Base-by-base conservation (phyloP, 2,329 filamentous ascomycete genomes). In the Epichloe hybrida region DNA sequence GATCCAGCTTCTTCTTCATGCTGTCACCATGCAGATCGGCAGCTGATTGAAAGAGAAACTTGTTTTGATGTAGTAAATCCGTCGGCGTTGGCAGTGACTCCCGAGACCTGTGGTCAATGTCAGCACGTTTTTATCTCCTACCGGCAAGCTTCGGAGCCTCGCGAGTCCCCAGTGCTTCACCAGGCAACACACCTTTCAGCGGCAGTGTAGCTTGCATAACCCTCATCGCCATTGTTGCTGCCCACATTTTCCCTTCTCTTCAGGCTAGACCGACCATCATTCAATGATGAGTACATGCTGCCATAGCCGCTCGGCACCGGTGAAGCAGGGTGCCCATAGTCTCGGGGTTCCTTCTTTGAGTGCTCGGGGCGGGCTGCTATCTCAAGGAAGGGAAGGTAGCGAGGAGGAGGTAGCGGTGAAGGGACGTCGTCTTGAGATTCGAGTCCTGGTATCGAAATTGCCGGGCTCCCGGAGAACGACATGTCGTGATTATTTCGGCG, bases 1-100 rank as follows among this genome's bases (percentile, higher is more conserved):
- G 69, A 51, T 79, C 71, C n/a, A 81, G 66, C 63, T 76, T 80
- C 61, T 75, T 76, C 53, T 78, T 72, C 59, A 79, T 70, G 48
- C 65, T 69, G 52, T 68, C 72, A 53, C 75, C 72, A 49, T 79
- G 72, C 13, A 72, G 65, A 43, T 74, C 66, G 57, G 71, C 69
- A 48, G 68, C 66, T 4, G 70, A 68, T 46, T 67, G 66, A 54
- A 76, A 74, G 51, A 73, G 68, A 51, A 70, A 76, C 39, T 69
- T 72, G 56, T 69, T 72, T 56, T 77, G 74, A 53, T 72, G 71
- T 50, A 74, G 66, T 46, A 77, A 73, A n/a, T 67, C 54, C 1
- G 42, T 53, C 17, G 62, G 63, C 1, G 42, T 53, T 15, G 62
- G 63, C 37, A 66, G 53, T 4, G 71, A 71, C 48, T 72, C 69